Evolutionary conservation across 345 rosid genomes (phyloP).

Genomic region (Reutealis trisperma): DNA sequence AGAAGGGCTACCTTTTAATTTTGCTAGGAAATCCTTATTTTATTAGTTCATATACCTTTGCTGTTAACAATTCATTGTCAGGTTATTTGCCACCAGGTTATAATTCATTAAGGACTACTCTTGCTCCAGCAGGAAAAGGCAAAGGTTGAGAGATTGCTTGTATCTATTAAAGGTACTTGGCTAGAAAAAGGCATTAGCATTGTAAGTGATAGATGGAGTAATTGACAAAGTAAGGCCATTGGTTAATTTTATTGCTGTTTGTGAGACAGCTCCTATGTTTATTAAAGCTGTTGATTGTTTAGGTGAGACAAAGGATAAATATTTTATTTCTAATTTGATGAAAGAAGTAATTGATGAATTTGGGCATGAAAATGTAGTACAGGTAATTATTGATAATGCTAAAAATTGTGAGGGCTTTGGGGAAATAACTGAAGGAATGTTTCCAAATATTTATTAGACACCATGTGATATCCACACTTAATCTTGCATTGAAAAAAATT

Average conservation of each 20-base stretch:
- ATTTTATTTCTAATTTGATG: too few species aligned
- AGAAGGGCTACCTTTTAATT: too few species aligned
- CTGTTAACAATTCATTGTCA: too few species aligned
- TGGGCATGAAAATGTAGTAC: too few species aligned
- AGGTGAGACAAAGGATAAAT: background rate
- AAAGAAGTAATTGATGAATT: too few species aligned
- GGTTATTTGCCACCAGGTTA: too few species aligned
- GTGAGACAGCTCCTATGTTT: background rate
- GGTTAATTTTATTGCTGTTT: background rate
- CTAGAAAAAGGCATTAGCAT: background rate
- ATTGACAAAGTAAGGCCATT: background rate
- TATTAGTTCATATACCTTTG: too few species aligned
- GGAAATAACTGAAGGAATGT: background rate
- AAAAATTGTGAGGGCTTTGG: background rate
- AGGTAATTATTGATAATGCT: too few species aligned
- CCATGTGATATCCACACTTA: background rate
- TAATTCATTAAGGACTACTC: background rate
- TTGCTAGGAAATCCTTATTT: too few species aligned
- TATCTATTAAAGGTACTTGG: background rate
- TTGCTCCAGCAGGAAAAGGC: background rate
- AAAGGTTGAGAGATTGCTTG: background rate
- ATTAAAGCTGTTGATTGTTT: background rate
- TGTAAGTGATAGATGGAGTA: background rate
- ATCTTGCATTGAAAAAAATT: background rate
- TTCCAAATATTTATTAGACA: background rate